phyloP scores from a whole-genome alignment of 2,329 filamentous ascomycete species.

The Lachnellula cervina region DNA sequence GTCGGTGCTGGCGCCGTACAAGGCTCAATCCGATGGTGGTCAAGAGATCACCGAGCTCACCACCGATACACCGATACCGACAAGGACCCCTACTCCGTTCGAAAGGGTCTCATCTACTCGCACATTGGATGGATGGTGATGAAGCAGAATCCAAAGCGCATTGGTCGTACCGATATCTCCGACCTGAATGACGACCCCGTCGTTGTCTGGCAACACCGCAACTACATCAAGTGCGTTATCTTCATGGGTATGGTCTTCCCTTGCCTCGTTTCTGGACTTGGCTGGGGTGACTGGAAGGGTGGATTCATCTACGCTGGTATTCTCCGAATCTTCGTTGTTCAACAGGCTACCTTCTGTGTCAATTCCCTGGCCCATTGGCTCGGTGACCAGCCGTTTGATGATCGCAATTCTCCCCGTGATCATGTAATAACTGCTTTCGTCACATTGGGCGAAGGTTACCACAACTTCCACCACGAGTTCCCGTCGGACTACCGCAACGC shows the following conservation, averaged over 20 bases:
- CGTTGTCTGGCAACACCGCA: conserved; percentile 81
- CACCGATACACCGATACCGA: conserved; percentile 91
- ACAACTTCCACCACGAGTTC: conserved; percentile 96
- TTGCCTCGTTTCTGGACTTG: conserved; percentile 67
- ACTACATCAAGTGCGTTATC: conserved; percentile 77
- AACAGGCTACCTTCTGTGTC: conserved; percentile 90
- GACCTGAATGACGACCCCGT: conserved; percentile 83
- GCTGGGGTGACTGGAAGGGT: conserved; percentile 76
- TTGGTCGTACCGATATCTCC: conserved; percentile 82
- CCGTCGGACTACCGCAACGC: conserved; percentile 90
- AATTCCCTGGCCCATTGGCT: conserved; percentile 90
- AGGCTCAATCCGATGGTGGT: conserved; percentile 86
- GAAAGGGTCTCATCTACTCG: conserved; percentile 80
- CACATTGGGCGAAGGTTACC: conserved; percentile 84
- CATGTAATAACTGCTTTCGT: conserved; percentile 81
- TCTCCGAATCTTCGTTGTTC: conserved; percentile 81
- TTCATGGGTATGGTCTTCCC: conserved; percentile 75
- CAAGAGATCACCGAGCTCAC: conserved; percentile 79
- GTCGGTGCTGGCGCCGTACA: conserved; percentile 79
- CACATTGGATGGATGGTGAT: conserved; percentile 89
- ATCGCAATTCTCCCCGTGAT: conserved; percentile 86
- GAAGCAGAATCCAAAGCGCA: conserved; percentile 88
- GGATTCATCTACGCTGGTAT: conserved; percentile 84
- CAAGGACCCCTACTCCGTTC: conserved; percentile 86
- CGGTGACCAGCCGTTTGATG: conserved; percentile 87